Evolutionary conservation across 2,329 filamentous ascomycete genomes (phyloP).

Genomic region (Chaetomiaceae sp.): DNA sequence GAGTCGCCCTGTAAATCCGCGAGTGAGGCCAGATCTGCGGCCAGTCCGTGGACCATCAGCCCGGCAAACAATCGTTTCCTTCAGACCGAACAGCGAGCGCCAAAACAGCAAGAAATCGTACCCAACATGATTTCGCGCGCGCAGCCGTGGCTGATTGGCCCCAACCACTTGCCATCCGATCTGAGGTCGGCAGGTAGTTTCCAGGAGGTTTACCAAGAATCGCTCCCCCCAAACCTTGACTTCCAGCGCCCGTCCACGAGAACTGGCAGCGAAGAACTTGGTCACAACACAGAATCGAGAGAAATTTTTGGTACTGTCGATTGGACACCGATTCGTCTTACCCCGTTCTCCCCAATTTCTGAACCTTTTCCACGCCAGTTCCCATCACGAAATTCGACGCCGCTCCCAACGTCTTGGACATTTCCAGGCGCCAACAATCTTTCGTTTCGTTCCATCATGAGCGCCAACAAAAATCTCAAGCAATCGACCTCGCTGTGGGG

Average conservation of each 20-base stretch:
- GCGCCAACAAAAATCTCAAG: not conserved
- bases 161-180: not conserved
- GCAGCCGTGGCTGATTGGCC: not conserved
- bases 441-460: no score
- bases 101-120: not conserved
- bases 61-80: not conserved
- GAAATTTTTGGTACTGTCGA: not conserved
- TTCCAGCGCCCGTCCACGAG: not conserved
- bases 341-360: slow-evolving; percentile 3
- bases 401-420: not conserved
- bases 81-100: not conserved
- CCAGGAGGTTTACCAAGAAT: not conserved
- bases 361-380: not conserved
- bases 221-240: not conserved
- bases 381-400: not conserved
- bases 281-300: not conserved
- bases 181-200: not conserved
- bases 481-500: not conserved
- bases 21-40: not conserved
- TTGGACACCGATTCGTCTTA: not conserved
- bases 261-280: not conserved
- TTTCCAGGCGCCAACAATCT: not conserved
- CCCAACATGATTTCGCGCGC: not conserved
- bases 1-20: not conserved
- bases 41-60: not conserved